Evolutionary conservation across 306 rosid genomes (phyloP).

Genomic region (Trichosanthes cucumerina): DNA sequence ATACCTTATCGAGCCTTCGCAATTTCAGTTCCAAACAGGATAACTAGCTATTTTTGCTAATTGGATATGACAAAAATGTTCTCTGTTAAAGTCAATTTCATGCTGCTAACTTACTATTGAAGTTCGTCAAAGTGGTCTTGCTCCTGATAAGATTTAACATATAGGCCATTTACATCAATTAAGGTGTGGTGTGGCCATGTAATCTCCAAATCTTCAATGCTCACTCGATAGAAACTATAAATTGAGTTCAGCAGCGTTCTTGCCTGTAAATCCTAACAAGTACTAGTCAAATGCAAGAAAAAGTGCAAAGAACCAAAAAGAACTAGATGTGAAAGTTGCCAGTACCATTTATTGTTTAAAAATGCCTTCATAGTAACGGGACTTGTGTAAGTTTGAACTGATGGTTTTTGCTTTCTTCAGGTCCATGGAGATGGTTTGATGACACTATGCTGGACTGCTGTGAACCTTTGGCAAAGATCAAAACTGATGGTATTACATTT

Average conservation of each 20-base stretch:
- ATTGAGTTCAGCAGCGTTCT: neutral
- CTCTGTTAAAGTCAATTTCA: neutral
- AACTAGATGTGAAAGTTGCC: neutral
- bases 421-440: conserved; percentile 99
- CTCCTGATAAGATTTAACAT: neutral
- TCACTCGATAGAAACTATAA: neutral
- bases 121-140: neutral
- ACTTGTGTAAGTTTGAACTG: neutral
- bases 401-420: conserved; percentile 22
- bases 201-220: neutral
- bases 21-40: neutral
- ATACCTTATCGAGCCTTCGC: neutral
- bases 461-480: conserved; percentile 58
- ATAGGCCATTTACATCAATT: neutral
- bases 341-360: neutral
- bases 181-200: neutral
- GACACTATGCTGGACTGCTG: conserved; percentile 95
- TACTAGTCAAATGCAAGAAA: neutral
- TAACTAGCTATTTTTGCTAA: neutral
- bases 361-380: neutral
- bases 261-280: neutral
- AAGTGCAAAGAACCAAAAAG: neutral
- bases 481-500: conserved; percentile 67
- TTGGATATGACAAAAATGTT: neutral
- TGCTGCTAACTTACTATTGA: neutral